Conservation (phyloP, 768 basidiomycete species). For the Pholiota molesta region DNA sequence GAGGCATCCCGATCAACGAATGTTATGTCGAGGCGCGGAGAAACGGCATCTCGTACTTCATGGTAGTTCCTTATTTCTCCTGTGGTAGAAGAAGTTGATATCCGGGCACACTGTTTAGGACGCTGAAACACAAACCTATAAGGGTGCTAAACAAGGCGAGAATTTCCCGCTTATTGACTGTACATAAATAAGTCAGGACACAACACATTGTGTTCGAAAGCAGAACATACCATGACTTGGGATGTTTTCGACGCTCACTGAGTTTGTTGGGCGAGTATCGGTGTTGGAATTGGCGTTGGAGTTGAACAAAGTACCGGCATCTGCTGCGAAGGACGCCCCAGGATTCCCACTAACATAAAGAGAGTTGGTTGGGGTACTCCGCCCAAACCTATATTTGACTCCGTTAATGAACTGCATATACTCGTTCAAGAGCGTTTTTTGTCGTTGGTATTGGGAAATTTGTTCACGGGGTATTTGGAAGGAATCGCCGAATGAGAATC, state of each 20-base stretch:
- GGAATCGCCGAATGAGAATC: constrained; percentile 7
- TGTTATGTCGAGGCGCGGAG: constrained; percentile 50
- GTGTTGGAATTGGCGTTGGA: constrained; percentile 12
- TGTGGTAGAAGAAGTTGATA: constrained; percentile 21
- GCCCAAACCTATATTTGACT: constrained; percentile 24
- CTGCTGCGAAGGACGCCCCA: constrained; percentile 4
- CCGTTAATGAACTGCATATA: constrained; percentile 18
- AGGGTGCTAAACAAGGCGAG: constrained; percentile 58
- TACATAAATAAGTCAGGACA: background rate
- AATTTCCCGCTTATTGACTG: constrained; percentile 44
- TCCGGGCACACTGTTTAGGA: background rate
- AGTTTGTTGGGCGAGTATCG: constrained; percentile 31
- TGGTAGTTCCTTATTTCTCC: constrained; percentile 55
- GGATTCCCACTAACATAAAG: background rate
- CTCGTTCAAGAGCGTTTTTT: background rate
- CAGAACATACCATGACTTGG: constrained; percentile 37
- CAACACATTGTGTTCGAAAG: background rate
- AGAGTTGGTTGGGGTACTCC: constrained; percentile 14
- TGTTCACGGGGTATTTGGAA: background rate
- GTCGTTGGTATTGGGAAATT: background rate
- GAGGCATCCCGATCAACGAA: constrained; percentile 57
- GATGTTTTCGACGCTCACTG: constrained; percentile 55
- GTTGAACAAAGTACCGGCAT: constrained; percentile 16
- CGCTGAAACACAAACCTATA: constrained; percentile 43
- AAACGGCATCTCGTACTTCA: constrained; percentile 40